Conservation (phyloP, 495 filamentous ascomycete genomes). For the Xanthoparmelia taractica region DNA sequence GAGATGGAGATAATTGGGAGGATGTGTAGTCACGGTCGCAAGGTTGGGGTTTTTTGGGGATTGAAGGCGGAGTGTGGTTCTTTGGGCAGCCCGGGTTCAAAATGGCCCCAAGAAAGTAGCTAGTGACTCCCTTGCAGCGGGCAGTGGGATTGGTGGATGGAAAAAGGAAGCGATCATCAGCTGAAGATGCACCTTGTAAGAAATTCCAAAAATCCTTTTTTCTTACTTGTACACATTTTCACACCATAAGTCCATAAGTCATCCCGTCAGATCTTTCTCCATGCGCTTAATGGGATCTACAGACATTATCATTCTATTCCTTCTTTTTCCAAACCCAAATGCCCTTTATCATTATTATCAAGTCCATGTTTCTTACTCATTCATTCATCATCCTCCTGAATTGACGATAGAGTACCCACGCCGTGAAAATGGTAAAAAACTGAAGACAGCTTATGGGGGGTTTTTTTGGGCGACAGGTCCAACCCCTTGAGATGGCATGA, state of each 20-base stretch:
- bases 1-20: background rate
- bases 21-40: slow-evolving; percentile 4
- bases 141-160: no score
- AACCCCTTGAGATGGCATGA: slow-evolving; percentile 1
- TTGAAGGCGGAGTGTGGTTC: background rate
- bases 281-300: no score
- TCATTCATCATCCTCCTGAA: no score
- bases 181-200: background rate
- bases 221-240: no score
- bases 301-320: no score
- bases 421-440: no score
- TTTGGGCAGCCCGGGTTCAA: background rate
- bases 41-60: background rate
- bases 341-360: no score
- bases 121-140: slow-evolving; percentile 8
- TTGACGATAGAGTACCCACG: background rate
- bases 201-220: background rate
- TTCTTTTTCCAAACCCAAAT: no score
- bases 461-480: background rate
- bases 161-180: slow-evolving; percentile 5
- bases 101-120: background rate
- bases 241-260: no score
- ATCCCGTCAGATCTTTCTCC: background rate
- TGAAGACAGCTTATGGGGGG: no score
- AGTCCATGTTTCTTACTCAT: no score